phyloP scores from a whole-genome alignment of 179 eudicot species.

The Carnegiea gigantea region DNA sequence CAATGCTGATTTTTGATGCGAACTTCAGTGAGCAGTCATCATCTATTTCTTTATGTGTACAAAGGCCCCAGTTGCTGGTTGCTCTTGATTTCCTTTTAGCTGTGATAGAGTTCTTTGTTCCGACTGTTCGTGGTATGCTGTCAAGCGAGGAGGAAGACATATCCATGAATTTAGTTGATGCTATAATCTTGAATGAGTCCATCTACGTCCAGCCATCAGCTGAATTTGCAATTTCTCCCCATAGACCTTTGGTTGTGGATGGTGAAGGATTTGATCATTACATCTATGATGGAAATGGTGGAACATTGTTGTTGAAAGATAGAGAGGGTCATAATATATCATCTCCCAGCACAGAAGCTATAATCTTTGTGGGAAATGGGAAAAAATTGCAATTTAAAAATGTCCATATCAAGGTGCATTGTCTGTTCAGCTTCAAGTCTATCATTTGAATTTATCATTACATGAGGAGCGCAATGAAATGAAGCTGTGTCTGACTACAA shows the following conservation, averaged over 20 bases:
- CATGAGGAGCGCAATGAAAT: neutral
- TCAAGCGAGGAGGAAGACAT: conserved; percentile 68
- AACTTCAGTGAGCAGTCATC: conserved; percentile 57
- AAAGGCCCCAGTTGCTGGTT: conserved; percentile 96
- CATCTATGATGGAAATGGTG: conserved; percentile 89
- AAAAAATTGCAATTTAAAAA: conserved; percentile 80
- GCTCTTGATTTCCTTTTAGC: conserved; percentile 96
- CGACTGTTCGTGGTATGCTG: conserved; percentile 61
- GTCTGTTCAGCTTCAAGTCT: neutral
- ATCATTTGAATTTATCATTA: neutral
- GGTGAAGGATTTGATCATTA: conserved; percentile 65
- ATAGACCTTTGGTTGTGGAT: conserved; percentile 75
- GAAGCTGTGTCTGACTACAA: conserved; percentile 6
- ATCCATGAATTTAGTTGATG: conserved; percentile 50
- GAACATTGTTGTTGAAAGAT: conserved; percentile 67
- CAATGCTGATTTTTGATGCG: conserved; percentile 94
- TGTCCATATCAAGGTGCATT: conserved; percentile 64
- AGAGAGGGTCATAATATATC: conserved; percentile 53
- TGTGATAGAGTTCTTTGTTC: conserved; percentile 86
- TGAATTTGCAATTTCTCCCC: conserved; percentile 74
- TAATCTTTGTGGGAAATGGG: conserved; percentile 78
- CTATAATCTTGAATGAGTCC: conserved; percentile 63
- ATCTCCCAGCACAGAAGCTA: conserved; percentile 60
- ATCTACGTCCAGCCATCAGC: conserved; percentile 53
- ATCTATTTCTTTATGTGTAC: conserved; percentile 67